phyloP scores from a whole-genome alignment of 768 basidiomycete species.

The Lenzites betulinus region DNA sequence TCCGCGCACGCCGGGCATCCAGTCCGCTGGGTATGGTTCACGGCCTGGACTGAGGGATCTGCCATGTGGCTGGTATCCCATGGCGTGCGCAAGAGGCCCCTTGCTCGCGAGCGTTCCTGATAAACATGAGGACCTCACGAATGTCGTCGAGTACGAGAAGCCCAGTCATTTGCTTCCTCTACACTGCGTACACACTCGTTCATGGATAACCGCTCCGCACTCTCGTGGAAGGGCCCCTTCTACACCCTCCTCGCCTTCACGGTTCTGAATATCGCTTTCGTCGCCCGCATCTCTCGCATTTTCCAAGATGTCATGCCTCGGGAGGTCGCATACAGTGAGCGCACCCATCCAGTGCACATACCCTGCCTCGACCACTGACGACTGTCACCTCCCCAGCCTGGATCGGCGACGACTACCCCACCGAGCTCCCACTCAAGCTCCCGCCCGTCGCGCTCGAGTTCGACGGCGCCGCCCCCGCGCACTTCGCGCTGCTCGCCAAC shows the following conservation, averaged over 20 bases:
- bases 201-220: neutral
- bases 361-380: no score
- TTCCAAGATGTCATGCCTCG: neutral
- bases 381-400: conserved; percentile 21
- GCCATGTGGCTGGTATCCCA: no score
- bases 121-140: no score
- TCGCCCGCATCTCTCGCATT: neutral
- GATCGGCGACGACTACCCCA: conserved; percentile 29
- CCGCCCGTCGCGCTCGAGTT: conserved; percentile 32
- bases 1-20: no score
- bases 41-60: no score
- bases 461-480: conserved; percentile 22
- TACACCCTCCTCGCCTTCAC: neutral
- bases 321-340: neutral
- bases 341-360: no score
- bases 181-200: no score
- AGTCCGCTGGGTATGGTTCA: no score
- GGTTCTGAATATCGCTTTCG: neutral
- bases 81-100: no score
- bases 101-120: no score
- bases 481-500: conserved; percentile 37
- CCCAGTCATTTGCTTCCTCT: no score
- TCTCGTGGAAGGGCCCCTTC: neutral
- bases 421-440: conserved; percentile 32
- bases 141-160: no score